Conservation (phyloP, 225 moss, liverwort and hornwort genomes). For the Marchantia paleacea region DNA sequence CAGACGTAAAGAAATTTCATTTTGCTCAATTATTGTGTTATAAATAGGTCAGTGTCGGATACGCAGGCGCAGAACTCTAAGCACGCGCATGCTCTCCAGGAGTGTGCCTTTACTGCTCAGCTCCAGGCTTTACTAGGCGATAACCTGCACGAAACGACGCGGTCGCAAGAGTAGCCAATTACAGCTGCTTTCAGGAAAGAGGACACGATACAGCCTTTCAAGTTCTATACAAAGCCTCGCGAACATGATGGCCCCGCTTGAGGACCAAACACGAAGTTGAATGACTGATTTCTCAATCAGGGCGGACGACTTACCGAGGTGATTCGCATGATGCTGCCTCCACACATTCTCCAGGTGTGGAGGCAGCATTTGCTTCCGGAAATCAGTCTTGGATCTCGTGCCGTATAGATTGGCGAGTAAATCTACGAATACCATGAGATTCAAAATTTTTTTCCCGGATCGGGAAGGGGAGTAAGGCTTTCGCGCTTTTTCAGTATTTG, state of each 20-base stretch:
- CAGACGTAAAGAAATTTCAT: neutral
- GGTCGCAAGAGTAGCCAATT: neutral
- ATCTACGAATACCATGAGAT: neutral
- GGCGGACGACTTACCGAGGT: no score
- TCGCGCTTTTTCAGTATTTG: neutral
- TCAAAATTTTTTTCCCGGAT: neutral
- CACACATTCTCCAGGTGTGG: conserved; percentile 13
- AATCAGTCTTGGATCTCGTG: neutral
- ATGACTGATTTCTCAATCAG: neutral
- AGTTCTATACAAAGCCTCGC: neutral
- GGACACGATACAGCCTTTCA: neutral
- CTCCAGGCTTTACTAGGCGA: neutral
- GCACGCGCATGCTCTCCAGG: neutral
- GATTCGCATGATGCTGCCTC: neutral
- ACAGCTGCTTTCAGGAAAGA: neutral
- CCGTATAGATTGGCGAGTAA: neutral
- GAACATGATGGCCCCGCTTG: neutral
- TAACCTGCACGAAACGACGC: neutral
- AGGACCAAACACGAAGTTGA: neutral
- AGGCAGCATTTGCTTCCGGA: neutral
- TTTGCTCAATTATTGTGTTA: neutral
- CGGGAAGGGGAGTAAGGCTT: neutral
- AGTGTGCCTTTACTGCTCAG: neutral
- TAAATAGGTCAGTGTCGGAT: neutral
- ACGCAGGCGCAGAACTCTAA: neutral